Conservation (phyloP, 2,329 filamentous ascomycete genomes). For the Curvularia verruculosa region DNA sequence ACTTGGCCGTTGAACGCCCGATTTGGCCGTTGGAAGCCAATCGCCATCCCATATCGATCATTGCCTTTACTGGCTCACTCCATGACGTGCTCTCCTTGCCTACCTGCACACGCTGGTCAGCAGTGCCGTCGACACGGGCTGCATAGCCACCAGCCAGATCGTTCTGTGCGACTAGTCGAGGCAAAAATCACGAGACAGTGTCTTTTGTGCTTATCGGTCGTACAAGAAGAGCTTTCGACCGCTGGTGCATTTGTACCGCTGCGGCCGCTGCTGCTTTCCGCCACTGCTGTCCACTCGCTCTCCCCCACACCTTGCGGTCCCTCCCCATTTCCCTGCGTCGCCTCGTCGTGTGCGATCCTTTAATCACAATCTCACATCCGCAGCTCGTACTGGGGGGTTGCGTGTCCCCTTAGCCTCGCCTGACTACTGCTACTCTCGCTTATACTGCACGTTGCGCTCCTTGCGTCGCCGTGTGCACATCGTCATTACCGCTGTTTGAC, state of each 20-base stretch:
- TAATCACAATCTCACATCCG: not conserved
- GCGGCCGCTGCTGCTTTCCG: not conserved
- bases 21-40: constrained; percentile 18
- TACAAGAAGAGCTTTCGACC: not conserved
- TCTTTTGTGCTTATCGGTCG: not conserved
- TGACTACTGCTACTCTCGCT: constrained; percentile 7
- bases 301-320: constrained; percentile 7
- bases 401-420: constrained; percentile 11
- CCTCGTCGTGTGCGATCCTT: not conserved
- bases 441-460: not conserved
- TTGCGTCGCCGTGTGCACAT: constrained; percentile 3
- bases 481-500: constrained; percentile 12
- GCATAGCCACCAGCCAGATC: not conserved
- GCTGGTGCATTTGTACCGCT: not conserved
- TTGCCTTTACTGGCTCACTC: constrained; percentile 33
- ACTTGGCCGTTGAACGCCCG: constrained; percentile 8
- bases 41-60: constrained; percentile 36
- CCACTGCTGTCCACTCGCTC: not conserved
- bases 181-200: not conserved
- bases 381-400: constrained; percentile 2
- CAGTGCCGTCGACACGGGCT: not conserved
- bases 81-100: constrained; percentile 36
- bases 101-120: constrained; percentile 9
- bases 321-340: constrained; percentile 3
- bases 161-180: not conserved